A percentile compares a stretch with the other conserved stretches of the same genome.
Evolutionary conservation across 2,329 filamentous ascomycete genomes (phyloP).

Genomic region (Sporothrix pallida): DNA sequence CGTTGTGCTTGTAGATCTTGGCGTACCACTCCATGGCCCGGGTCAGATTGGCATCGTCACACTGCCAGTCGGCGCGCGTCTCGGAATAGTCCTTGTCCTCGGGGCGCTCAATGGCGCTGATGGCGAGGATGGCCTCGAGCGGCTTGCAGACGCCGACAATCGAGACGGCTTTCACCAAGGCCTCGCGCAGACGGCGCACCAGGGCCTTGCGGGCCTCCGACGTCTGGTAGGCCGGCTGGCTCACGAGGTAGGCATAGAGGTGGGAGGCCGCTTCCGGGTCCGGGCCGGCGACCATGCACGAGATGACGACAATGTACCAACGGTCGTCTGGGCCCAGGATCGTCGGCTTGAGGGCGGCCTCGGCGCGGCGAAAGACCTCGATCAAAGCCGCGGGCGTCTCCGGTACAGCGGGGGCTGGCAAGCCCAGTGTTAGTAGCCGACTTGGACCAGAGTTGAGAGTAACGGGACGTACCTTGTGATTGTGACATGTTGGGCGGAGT

Average conservation of each 20-base stretch:
- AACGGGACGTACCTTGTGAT: slow-evolving; percentile 3
- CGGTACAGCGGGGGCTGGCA: background rate
- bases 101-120: slow-evolving; percentile 53
- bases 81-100: slow-evolving; percentile 64
- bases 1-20: slow-evolving; percentile 61
- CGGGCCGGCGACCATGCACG: slow-evolving; percentile 56
- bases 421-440: no score
- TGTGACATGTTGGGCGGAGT: slow-evolving; percentile 7
- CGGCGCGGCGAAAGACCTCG: slow-evolving; percentile 34
- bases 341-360: slow-evolving; percentile 31
- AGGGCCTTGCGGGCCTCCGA: slow-evolving; percentile 53
- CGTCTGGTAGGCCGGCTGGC: slow-evolving; percentile 53
- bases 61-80: slow-evolving; percentile 64
- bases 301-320: slow-evolving; percentile 42
- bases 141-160: slow-evolving; percentile 68
- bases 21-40: slow-evolving; percentile 62
- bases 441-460: background rate
- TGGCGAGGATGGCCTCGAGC: slow-evolving; percentile 64
- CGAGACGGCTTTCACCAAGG: slow-evolving; percentile 62
- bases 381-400: slow-evolving; percentile 1
- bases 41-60: slow-evolving; percentile 59
- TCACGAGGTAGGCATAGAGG: slow-evolving; percentile 62
- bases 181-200: slow-evolving; percentile 61
- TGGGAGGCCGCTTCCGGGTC: slow-evolving; percentile 58
- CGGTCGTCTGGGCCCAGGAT: slow-evolving; percentile 36